Evolutionary conservation across 176 grass and related monocot genomes (phyloP), one percentile per base, ranked within the genome.

Genomic region (Phragmites australis): DNA sequence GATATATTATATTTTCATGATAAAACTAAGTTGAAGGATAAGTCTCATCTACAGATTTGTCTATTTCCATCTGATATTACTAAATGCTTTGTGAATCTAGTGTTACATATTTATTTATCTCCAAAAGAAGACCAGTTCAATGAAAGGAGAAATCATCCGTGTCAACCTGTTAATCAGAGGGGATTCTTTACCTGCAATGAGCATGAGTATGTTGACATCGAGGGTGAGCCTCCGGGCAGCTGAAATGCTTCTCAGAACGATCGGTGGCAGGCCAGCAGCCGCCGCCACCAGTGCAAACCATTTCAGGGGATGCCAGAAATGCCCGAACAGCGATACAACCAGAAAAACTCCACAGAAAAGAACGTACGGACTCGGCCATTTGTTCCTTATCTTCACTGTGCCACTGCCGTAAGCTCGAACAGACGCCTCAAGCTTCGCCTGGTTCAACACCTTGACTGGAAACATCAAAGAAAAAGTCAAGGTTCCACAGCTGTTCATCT

Each of bases 121-220:
- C 32, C 12, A 5, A 6, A 54, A 19, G 12, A 72, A 49, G 15
- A 22, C 9, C 12, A 46, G 51, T 8, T 26, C 16, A 57, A 25
- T 34, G 6, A 22, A 19, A 82, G 6, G 55, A 56, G 12, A 41
- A 18, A 6, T 6, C 47, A 66, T 30, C 10, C 9, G 5, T 62
- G 55, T 50, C 15, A 72, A 6, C 8, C 12, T 14, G 59, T 64
- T 69, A 50, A 51, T 3, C 6, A 60, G 1, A 31, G 19, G 23
- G 13, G 26, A 17, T 45, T 67, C 0, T 68, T 52, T 90, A 99
- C 97, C 97, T 91, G 97, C 97, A 57, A 99, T 96, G 21, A 99
- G 40, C 93, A 99, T 82, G 78, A 99, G 89, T 84, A 96, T 99
- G 82, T 99, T 99, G 84, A 93, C 87, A 64, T 99, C 97, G 5